Percentiles rank a stretch among this genome's conserved stretches.
Evolutionary conservation across 2,329 filamentous ascomycete genomes (phyloP).

Genomic region (Colletotrichum sp.): DNA sequence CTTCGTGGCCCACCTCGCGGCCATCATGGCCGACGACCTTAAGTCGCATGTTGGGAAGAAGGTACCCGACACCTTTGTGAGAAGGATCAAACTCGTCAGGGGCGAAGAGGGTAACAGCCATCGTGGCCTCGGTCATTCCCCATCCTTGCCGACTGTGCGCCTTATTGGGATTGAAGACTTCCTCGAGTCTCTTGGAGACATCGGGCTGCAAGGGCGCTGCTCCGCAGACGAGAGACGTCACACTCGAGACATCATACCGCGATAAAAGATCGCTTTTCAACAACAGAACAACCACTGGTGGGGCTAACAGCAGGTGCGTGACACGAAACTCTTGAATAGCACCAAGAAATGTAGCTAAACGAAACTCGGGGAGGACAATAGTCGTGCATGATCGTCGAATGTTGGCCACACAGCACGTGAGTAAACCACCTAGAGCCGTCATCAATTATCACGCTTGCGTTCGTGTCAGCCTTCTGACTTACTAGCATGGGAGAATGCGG

Average conservation of each 20-base stretch:
- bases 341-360: not conserved
- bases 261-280: not conserved
- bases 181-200: not conserved
- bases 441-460: not conserved
- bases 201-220: not conserved
- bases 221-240: not conserved
- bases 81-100: not conserved
- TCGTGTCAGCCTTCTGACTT: not conserved
- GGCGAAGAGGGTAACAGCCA: not conserved
- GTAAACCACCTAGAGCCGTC: not conserved
- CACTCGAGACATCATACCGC: not conserved
- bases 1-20: not conserved
- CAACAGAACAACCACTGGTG: not conserved
- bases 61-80: not conserved
- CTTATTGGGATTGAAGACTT: not conserved
- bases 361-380: not conserved
- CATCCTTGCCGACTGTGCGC: not conserved
- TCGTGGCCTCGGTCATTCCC: not conserved
- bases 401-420: not conserved
- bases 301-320: not conserved
- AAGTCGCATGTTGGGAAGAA: not conserved
- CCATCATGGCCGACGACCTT: not conserved
- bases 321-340: not conserved
- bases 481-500: not conserved
- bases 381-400: not conserved